Percentiles rank a stretch among this genome's conserved stretches.
Evolutionary conservation across 2,329 filamentous ascomycete genomes (phyloP).

Genomic region (Diaporthe velutina): DNA sequence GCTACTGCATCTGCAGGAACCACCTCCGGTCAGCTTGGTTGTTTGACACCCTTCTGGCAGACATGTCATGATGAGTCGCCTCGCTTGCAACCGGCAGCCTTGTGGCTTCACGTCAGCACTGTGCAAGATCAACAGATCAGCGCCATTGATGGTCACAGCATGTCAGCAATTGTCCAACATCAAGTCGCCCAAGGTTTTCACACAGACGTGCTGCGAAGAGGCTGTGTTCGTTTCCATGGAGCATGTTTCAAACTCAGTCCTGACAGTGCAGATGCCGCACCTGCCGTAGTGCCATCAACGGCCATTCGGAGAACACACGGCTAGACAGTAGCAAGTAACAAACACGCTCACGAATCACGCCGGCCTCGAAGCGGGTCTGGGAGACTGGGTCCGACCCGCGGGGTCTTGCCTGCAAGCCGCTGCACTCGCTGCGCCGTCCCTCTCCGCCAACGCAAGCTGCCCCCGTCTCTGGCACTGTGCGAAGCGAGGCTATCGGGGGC

Average conservation of each 20-base stretch:
- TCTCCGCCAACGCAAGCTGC: background rate
- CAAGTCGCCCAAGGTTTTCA: slow-evolving; percentile 19
- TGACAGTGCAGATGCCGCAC: slow-evolving; percentile 21
- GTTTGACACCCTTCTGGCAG: slow-evolving; percentile 27
- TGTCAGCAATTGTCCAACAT: slow-evolving; percentile 2
- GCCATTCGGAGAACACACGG: slow-evolving; percentile 11
- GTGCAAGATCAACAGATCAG: slow-evolving; percentile 28
- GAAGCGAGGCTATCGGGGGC: background rate
- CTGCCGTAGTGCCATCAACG: slow-evolving; percentile 4
- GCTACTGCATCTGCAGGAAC: slow-evolving; percentile 24
- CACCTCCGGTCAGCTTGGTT: slow-evolving; percentile 24
- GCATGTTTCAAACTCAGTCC: slow-evolving; percentile 30
- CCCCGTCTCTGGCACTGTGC: slow-evolving; percentile 26
- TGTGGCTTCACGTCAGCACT: slow-evolving; percentile 24
- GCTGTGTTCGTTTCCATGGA: slow-evolving; percentile 25
- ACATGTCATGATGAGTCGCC: slow-evolving; percentile 20
- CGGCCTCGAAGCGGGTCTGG: slow-evolving; percentile 26
- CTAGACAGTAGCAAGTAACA: slow-evolving; percentile 23
- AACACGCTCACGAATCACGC: slow-evolving; percentile 32
- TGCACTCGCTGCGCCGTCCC: slow-evolving; percentile 13
- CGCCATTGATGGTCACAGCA: slow-evolving; percentile 14
- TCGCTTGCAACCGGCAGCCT: slow-evolving; percentile 20
- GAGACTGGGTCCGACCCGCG: slow-evolving; percentile 22
- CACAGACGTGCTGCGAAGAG: slow-evolving; percentile 22
- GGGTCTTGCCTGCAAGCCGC: slow-evolving; percentile 29